Evolutionary conservation across 768 basidiomycete genomes (phyloP).

Genomic region (Gymnopilus dilepis): DNA sequence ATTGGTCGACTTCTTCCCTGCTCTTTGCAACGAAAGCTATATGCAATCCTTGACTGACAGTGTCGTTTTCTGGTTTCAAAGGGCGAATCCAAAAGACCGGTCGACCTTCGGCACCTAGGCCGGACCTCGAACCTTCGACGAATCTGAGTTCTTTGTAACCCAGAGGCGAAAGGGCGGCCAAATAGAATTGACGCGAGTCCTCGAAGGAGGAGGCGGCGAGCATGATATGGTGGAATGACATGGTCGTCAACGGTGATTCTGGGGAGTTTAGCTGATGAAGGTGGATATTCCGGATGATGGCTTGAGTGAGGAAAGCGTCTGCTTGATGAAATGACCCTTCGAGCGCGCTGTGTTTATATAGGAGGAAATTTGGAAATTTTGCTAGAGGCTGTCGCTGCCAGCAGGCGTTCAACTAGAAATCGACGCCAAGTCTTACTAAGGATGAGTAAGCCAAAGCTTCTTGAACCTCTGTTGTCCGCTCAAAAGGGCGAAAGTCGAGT

Average conservation of each 20-base stretch:
- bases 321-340: too few species aligned
- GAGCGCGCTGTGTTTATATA: too few species aligned
- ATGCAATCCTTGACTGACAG: not conserved
- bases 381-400: too few species aligned
- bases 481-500: too few species aligned
- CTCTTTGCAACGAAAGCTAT: not conserved
- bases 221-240: not conserved
- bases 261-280: too few species aligned
- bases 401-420: too few species aligned
- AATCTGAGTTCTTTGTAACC: not conserved
- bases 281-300: too few species aligned
- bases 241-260: not conserved
- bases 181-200: not conserved
- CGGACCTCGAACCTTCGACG: not conserved
- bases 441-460: too few species aligned
- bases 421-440: too few species aligned
- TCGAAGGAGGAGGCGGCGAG: not conserved
- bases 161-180: constrained; percentile 3
- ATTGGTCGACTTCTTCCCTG: not conserved
- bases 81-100: not conserved
- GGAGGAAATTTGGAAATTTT: too few species aligned
- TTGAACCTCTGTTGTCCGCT: too few species aligned
- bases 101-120: not conserved
- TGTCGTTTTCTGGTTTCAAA: not conserved
- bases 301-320: too few species aligned